Base-by-base conservation (phyloP, 2,329 filamentous ascomycete species). In the Penicillium janthinellum region DNA sequence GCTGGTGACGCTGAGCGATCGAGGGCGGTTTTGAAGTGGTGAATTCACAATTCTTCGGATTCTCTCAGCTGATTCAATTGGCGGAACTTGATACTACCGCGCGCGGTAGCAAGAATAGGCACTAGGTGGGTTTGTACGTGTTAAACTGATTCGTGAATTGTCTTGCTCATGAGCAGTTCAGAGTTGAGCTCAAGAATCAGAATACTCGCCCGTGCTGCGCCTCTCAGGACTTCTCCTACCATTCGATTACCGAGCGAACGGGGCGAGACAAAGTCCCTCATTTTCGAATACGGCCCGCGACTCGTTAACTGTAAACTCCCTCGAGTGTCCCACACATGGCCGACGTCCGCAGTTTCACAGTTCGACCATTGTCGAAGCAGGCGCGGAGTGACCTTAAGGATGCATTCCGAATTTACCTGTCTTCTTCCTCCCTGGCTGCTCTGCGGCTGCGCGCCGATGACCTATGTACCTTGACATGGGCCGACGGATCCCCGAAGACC, bases 361-460 rank as follows among this genome's bases (percentile, higher is more conserved):
- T 85, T 61, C 82, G 85, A 55, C 83, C 84, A n/a, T 71, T 83
- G 62, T 78, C 81, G 53, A 81, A 79, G 54, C 78, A 80, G 48
- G 73, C 76, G 4, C 74, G 75, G 64, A 76, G 76, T 62, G 79
- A 82, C 22, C 73, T 84, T 28, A 84, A 83, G 67, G 84, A 84
- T 67, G 81, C 83, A 3, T 87, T 88, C 67, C 80, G 85, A n/a
- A 76, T 88, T 39, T 82, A 85, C 65, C 73, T 88, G 10, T 81
- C 84, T 1, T 78, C 80, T 8, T 82, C 84, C 38, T 83, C 84
- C 28, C 77, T 89, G 22, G 79, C 84, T 52, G 76, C 79, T 31
- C 73, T 87, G 10, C 81, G 81, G 57, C 75, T 90, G 17, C 78
- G 79, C 45, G 76, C 83, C n/a, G 87, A 86, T 41, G 85, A 89